Conservation (phyloP, 176 grass and related monocot genomes). For the Triticum timopheevii region DNA sequence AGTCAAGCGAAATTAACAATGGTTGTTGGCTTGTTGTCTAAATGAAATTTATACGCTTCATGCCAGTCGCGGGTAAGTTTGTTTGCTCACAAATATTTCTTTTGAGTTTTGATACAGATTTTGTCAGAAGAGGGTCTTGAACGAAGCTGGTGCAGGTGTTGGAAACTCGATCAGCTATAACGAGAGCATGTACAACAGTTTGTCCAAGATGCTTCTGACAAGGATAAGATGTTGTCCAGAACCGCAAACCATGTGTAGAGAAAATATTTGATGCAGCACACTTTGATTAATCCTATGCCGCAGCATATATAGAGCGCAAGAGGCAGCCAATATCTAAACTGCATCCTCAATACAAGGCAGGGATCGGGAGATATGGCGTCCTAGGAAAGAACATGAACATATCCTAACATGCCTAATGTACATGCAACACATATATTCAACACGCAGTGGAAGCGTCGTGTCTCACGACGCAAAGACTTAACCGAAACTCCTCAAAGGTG, state of each 20-base stretch:
- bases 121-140: neutral
- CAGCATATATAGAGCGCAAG: too few relatives aligned
- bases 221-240: neutral
- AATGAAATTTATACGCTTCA: neutral
- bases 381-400: too few relatives aligned
- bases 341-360: too few relatives aligned
- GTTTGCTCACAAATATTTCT: neutral
- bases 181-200: neutral
- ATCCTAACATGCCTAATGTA: too few relatives aligned
- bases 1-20: neutral
- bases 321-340: too few relatives aligned
- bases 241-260: neutral
- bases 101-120: slow-evolving; percentile 15
- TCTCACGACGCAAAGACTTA: too few relatives aligned
- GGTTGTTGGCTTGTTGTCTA: slow-evolving; percentile 3
- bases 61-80: slow-evolving; percentile 6
- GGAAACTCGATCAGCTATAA: neutral
- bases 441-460: too few relatives aligned
- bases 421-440: too few relatives aligned
- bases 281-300: too few relatives aligned
- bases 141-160: neutral
- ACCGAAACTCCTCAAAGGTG: too few relatives aligned
- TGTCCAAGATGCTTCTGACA: neutral
- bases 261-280: too few relatives aligned
- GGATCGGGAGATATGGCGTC: too few relatives aligned